These are phyloP conservation scores for Priceomyces haplophilus DNA, from an alignment of 805 yeast genomes.

Conservation along the genomic window DNA sequence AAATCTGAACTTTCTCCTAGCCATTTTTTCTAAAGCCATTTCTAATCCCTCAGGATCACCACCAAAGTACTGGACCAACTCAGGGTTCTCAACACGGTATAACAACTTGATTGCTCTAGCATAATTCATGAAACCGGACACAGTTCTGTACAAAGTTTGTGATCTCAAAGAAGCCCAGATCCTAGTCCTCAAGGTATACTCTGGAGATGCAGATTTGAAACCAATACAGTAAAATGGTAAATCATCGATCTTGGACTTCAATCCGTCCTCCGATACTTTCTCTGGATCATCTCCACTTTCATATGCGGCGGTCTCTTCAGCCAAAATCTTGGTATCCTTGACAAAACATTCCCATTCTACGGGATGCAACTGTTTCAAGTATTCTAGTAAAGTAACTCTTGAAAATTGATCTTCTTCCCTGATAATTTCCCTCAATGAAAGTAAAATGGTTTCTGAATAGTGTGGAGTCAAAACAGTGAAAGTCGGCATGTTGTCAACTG, in stretches of 20 bases:
- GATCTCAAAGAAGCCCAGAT: slow-evolving; percentile 49
- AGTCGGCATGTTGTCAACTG: slow-evolving; percentile 99
- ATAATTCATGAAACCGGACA: slow-evolving; percentile 47
- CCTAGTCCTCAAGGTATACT: slow-evolving; percentile 45
- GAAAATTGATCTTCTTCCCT: slow-evolving; percentile 66
- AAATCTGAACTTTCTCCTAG: slow-evolving; percentile 60
- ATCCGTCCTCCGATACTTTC: slow-evolving; percentile 30
- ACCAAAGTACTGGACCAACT: slow-evolving; percentile 84
- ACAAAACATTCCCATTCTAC: slow-evolving; percentile 57
- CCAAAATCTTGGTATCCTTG: slow-evolving; percentile 52
- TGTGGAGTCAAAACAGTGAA: slow-evolving; percentile 92
- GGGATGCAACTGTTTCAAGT: slow-evolving; percentile 54
- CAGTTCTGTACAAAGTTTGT: slow-evolving; percentile 46
- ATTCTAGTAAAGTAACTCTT: slow-evolving; percentile 52
- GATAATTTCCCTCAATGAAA: slow-evolving; percentile 75
- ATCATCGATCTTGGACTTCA: slow-evolving; percentile 38
- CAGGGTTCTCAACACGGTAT: slow-evolving; percentile 45
- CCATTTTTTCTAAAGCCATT: slow-evolving; percentile 82
- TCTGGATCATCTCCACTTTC: slow-evolving; percentile 50
- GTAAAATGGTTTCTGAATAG: slow-evolving; percentile 75
- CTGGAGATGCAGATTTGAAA: slow-evolving; percentile 47
- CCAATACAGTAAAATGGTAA: slow-evolving; percentile 47
- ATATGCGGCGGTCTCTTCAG: slow-evolving; percentile 50
- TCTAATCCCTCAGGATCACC: slow-evolving; percentile 97
- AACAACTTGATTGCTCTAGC: slow-evolving; percentile 46